A percentile compares a stretch with the other conserved stretches of the same genome.
Conservation (phyloP, 495 filamentous ascomycete species). For the Aspergillus taichungensis region DNA sequence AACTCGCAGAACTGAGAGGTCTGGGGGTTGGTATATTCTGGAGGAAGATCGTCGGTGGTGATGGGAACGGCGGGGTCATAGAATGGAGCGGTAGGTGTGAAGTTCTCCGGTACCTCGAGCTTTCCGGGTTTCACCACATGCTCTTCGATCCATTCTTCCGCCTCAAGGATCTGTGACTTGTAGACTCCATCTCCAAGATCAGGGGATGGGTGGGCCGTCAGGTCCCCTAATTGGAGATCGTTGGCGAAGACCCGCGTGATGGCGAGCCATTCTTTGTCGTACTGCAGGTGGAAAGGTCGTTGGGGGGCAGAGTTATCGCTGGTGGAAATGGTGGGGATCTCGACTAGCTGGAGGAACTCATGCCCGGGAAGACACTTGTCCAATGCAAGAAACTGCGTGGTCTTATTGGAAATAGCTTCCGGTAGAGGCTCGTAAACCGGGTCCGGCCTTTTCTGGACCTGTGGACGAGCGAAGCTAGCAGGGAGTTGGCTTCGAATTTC, state of each 20-base stretch:
- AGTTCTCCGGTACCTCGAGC: conserved; percentile 65
- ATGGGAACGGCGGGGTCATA: conserved; percentile 42
- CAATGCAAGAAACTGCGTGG: conserved; percentile 79
- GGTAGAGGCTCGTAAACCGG: conserved; percentile 37
- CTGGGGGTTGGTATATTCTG: conserved; percentile 77
- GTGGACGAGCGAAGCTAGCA: conserved; percentile 48
- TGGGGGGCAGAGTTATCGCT: conserved; percentile 8
- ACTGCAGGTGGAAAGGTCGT: conserved; percentile 47
- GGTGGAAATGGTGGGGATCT: conserved; percentile 40
- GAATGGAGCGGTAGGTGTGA: conserved; percentile 62
- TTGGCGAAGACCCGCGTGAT: conserved; percentile 74
- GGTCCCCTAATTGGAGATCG: conserved; percentile 51
- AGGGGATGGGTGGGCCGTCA: conserved; percentile 30
- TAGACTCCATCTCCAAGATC: conserved; percentile 61
- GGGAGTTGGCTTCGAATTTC: conserved; percentile 59
- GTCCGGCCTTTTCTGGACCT: conserved; percentile 8
- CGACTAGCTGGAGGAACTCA: conserved; percentile 73
- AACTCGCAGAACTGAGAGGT: conserved; percentile 69
- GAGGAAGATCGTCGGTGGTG: conserved; percentile 41
- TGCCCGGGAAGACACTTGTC: conserved; percentile 68
- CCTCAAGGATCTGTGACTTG: conserved; percentile 48
- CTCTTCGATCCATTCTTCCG: conserved; percentile 67
- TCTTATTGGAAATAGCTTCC: conserved; percentile 55
- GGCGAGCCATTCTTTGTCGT: conserved; percentile 92
- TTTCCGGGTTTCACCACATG: conserved; percentile 52